Evolutionary conservation across 1,139 yeast species (phyloP), one percentile per base, ranked within the genome.

Genomic region (Sugiyamaella japonica): DNA sequence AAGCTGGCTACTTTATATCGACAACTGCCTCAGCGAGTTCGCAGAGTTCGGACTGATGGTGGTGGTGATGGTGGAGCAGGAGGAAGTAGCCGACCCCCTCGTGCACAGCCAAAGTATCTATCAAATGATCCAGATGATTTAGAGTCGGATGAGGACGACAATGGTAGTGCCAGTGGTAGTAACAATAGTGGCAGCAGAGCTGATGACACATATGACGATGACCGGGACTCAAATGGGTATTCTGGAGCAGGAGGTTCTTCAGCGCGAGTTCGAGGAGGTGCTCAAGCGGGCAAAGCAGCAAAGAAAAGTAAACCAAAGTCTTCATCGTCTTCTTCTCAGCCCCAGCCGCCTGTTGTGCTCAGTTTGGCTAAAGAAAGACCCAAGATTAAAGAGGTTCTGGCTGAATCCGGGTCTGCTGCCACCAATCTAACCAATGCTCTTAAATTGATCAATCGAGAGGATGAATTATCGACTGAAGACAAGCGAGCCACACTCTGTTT

Each of bases 401-500:
- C 96, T 2, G 88, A 88, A 56, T 83, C 96, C 15, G 82, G 86
- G 54, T 82, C 89, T 8, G 81, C 85, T 9, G 81, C 96, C 6
- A 86, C 91, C 0, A 79, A 85, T n/a, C 74, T 93, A 59, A 74
- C 75, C 38, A 90, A 91, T 66, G 74, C 84, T 7, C 74, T 93
- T 55, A 74, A 81, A 56, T 71, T 80, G n/a, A 74, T 89, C 47
- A 73, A 76, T 54, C 67, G 72, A 50, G 78, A 83, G 1, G 64
- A 69, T 0, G 80, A 76, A 55, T 72, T 80, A 4, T 85, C 96
- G 0, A 74, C 83, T 50, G 89, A 87, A 52, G 82, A 86, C 63
- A 74, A 74, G 20, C 79, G 78, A 53, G 83, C 87, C 1, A 76
- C 81, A 7, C 74, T 73, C 31, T 80, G 81, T 54, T 91, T 90